phyloP scores from a whole-genome alignment of 2,329 filamentous ascomycete species.

The Colletotrichum liaoningense region DNA sequence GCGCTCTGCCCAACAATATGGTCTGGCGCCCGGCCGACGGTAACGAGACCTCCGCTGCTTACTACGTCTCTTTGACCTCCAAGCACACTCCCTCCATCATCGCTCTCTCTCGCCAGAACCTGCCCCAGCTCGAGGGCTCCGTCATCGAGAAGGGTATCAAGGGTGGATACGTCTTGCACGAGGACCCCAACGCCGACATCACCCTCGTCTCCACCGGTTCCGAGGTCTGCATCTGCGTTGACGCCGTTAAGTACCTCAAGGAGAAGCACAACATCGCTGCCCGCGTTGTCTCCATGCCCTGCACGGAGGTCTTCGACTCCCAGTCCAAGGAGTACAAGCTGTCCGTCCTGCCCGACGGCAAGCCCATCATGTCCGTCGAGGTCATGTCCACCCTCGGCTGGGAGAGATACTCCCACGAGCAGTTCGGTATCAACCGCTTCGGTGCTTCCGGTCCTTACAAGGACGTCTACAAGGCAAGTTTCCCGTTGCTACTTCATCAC shows the following conservation, averaged over 20 bases:
- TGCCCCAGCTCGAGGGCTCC: constrained; percentile 96
- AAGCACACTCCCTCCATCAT: constrained; percentile 93
- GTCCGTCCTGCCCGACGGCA: constrained; percentile 90
- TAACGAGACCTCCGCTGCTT: constrained; percentile 97
- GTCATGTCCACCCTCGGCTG: constrained; percentile 97
- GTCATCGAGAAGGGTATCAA: constrained; percentile 90
- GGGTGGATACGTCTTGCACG: constrained; percentile 93
- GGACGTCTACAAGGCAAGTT: constrained; percentile 90
- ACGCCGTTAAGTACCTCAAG: constrained; percentile 90
- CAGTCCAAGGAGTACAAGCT: constrained; percentile 97
- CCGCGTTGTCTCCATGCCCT: constrained; percentile 94
- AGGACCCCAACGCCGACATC: constrained; percentile 85
- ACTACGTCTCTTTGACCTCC: constrained; percentile 93
- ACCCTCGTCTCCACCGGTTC: constrained; percentile 96
- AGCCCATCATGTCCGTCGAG: constrained; percentile 93
- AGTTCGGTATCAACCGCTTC: constrained; percentile 99
- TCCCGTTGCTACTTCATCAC: neutral
- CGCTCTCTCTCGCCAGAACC: constrained; percentile 96
- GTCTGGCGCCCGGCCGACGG: constrained; percentile 99
- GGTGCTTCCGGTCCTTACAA: constrained; percentile 97
- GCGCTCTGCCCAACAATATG: constrained; percentile 98
- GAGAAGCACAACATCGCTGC: constrained; percentile 89
- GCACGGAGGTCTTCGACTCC: constrained; percentile 95
- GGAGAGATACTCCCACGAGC: constrained; percentile 99
- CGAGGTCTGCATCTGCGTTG: constrained; percentile 93